Evolutionary conservation across 1,284 basidiomycete species (phyloP).

Genomic region (Malassezia yamatoensis): DNA sequence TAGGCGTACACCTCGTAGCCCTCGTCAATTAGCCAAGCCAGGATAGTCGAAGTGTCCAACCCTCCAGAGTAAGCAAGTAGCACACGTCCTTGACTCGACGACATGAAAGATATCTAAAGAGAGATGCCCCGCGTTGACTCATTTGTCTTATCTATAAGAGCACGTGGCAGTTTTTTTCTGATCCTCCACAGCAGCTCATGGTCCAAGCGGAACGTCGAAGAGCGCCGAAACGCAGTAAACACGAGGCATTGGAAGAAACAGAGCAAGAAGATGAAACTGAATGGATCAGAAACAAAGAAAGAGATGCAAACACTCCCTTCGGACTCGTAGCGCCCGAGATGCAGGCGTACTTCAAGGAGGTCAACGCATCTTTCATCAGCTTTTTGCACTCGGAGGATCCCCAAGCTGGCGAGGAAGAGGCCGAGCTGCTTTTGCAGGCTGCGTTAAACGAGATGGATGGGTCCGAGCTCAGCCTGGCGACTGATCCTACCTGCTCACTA

Average conservation of each 20-base stretch:
- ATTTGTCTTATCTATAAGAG: neutral
- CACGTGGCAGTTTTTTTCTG: constrained; percentile 2
- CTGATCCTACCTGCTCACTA: constrained; percentile 39
- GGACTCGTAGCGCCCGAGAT: constrained; percentile 11
- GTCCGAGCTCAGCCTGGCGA: constrained; percentile 36
- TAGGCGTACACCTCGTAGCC: constrained; percentile 95
- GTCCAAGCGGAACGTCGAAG: constrained; percentile 12
- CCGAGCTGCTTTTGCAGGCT: constrained; percentile 33
- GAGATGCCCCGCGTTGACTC: neutral
- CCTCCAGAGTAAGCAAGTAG: constrained; percentile 95
- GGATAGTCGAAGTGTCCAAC: constrained; percentile 50
- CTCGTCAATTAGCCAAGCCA: constrained; percentile 64
- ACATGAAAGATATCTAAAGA: constrained; percentile 10
- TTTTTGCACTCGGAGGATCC: constrained; percentile 9
- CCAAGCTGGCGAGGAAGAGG: constrained; percentile 24
- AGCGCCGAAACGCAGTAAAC: constrained; percentile 14
- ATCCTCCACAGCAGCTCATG: neutral
- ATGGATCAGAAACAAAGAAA: constrained; percentile 8
- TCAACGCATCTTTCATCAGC: constrained; percentile 8
- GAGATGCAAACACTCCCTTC: constrained; percentile 14
- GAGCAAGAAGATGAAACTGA: neutral
- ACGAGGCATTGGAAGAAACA: neutral
- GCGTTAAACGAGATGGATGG: constrained; percentile 40
- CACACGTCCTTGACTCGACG: constrained; percentile 61
- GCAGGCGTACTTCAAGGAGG: constrained; percentile 18